Conservation (phyloP, 176 grass and related monocot species). For the sorghum (Sorghum bicolor) region DNA sequence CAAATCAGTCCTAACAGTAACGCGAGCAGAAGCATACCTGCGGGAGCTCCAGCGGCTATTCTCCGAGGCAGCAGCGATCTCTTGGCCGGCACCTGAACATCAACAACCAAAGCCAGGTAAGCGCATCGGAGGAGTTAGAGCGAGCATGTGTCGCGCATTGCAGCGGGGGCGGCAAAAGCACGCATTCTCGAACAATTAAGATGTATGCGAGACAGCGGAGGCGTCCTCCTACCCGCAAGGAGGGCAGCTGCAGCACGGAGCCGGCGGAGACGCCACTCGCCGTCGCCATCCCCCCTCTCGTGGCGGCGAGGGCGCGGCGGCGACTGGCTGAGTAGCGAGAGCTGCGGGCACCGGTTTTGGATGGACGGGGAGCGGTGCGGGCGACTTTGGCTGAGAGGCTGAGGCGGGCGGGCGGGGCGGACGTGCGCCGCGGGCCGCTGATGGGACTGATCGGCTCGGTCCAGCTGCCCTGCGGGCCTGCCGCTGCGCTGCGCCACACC, state of each 20-base stretch:
- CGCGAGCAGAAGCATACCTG: slow-evolving; percentile 7
- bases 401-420: background rate
- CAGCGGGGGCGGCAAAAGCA: background rate
- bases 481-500: background rate
- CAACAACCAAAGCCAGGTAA: background rate
- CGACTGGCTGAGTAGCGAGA: slow-evolving; percentile 6
- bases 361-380: background rate
- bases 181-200: background rate
- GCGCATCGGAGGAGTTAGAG: background rate
- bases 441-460: background rate
- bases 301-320: background rate
- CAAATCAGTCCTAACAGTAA: background rate
- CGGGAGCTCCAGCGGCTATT: background rate
- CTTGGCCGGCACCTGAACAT: slow-evolving; percentile 15
- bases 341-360: slow-evolving; percentile 1
- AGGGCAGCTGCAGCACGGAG: slow-evolving; percentile 13
- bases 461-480: background rate
- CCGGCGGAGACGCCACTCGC: slow-evolving; percentile 20
- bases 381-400: background rate
- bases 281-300: slow-evolving; percentile 34
- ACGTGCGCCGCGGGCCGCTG: background rate
- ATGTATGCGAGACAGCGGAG: background rate
- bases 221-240: slow-evolving; percentile 2
- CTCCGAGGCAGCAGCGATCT: slow-evolving; percentile 1
- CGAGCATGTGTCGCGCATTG: slow-evolving; percentile 1